A percentile compares a stretch with the other conserved stretches of the same genome.
Conservation (phyloP, 2,329 filamentous ascomycete genomes). For the Phialocephala subalpina region DNA sequence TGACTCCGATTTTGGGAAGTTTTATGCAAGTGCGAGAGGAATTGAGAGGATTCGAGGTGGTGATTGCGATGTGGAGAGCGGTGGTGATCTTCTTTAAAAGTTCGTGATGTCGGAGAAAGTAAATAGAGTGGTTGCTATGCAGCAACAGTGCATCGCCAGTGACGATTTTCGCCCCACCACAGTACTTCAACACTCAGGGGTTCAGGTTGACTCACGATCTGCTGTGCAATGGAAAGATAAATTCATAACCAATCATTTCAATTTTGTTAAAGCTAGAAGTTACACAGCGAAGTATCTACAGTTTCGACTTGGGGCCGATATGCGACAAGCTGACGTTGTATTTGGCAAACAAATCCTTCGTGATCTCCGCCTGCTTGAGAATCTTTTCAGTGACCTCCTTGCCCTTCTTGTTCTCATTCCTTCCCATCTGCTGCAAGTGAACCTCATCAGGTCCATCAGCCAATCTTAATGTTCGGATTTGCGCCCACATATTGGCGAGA, state of each 20-base stretch:
- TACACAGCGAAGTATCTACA: conserved; percentile 37
- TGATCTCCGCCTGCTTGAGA: conserved; percentile 68
- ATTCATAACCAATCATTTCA: conserved; percentile 10
- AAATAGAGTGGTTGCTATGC: conserved; percentile 8
- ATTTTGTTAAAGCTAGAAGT: conserved; percentile 15
- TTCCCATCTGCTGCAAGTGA: conserved; percentile 81
- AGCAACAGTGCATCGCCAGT: conserved; percentile 3
- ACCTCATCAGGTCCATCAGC: conserved; percentile 98
- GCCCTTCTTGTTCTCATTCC: conserved; percentile 80
- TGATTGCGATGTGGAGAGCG: not conserved
- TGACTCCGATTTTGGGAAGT: conserved; percentile 8
- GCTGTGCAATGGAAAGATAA: not conserved
- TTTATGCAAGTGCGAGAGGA: conserved; percentile 16
- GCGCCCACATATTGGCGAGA: conserved; percentile 82
- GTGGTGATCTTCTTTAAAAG: conserved; percentile 6
- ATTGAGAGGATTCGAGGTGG: conserved; percentile 14
- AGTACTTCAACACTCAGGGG: not conserved
- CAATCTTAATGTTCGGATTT: conserved; percentile 81
- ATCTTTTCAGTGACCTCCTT: conserved; percentile 67
- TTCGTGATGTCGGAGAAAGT: conserved; percentile 5
- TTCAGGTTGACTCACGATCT: not conserved
- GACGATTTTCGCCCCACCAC: conserved; percentile 8
- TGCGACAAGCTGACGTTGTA: conserved; percentile 54
- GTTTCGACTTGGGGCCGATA: conserved; percentile 42
- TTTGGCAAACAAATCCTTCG: conserved; percentile 70